Conservation (phyloP, 345 rosid genomes). For the Streptanthus diversifolius region DNA sequence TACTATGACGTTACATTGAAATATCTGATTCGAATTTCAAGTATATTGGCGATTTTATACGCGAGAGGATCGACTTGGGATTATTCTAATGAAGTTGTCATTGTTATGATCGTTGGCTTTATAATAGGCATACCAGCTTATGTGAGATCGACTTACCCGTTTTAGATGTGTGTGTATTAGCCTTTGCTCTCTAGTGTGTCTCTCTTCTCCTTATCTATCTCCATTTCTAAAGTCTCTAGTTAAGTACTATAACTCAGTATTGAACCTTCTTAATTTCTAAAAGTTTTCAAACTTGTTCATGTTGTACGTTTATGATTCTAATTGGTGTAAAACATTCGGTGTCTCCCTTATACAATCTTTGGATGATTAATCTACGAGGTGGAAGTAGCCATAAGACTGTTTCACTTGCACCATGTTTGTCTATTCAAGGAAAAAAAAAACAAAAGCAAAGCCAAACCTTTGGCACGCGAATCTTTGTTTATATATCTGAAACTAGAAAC, state of each 20-base stretch:
- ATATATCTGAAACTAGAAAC: constrained; percentile 11
- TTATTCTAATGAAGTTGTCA: constrained; percentile 17
- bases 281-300: not conserved
- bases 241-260: not conserved
- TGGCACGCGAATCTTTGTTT: not conserved
- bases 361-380: not conserved
- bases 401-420: not conserved
- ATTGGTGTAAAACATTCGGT: not conserved
- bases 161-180: too few relatives aligned
- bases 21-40: constrained; percentile 13
- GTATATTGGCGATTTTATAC: constrained; percentile 23
- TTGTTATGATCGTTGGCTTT: constrained; percentile 13
- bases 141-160: too few relatives aligned
- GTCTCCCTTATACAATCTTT: not conserved
- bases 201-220: constrained; percentile 15
- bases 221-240: constrained; percentile 1
- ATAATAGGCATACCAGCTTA: constrained; percentile 5
- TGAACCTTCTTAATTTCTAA: not conserved
- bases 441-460: not conserved
- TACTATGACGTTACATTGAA: constrained; percentile 26
- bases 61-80: constrained; percentile 14
- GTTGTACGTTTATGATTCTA: not conserved
- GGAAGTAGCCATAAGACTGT: not conserved
- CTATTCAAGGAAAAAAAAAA: not conserved
- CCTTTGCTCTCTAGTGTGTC: too few relatives aligned